Evolutionary conservation across 345 rosid species (phyloP), one percentile per base, ranked within the genome.

Genomic region (Zanthoxylum bungeanum): DNA sequence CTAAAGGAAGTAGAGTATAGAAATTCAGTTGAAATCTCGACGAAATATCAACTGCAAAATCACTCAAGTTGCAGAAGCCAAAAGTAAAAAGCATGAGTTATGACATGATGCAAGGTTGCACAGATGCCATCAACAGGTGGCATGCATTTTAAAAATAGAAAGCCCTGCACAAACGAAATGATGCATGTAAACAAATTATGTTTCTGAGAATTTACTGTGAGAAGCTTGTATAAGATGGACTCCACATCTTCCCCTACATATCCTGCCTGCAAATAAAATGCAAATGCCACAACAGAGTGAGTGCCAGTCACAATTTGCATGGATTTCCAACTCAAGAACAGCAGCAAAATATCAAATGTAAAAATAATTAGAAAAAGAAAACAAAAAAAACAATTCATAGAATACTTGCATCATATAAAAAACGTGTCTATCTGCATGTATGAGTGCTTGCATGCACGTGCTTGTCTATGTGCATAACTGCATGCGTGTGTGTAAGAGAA

Each of bases 201-300:
- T 52, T 66, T 37, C 25, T 36, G 27, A 69, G 59, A 73, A 69
- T 70, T 76, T 84, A 93, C 99, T 71, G 81, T 84, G 55, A 93
- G 95, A 56, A 96, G 98, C 84, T 96, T 96, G 91, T 91, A 91
- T 81, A 96, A 82, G 83, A 96, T 91, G 79, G 98, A 90, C 81
- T 96, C 99, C 76, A 96, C 99, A 81, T 93, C 99, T 83, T 96
- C 98, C 71, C 99, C 99, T 7, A 93, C 99, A 78, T 96, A 96
- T 74, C 99, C 98, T 78, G 99, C 99, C 99, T 96, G 97, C 80
- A 81, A 19, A 64, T 60, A 77, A 62, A 60, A 80, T 68, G 62
- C 46, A 30, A 61, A 30, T 31, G 36, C 34, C 72, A 72, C 4
- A 42, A 28, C 39, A 66, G 47, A 47, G 37, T 56, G 67, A 56